Conservation (phyloP, 2,329 filamentous ascomycete species). For the Arthrobotrys iridis region DNA sequence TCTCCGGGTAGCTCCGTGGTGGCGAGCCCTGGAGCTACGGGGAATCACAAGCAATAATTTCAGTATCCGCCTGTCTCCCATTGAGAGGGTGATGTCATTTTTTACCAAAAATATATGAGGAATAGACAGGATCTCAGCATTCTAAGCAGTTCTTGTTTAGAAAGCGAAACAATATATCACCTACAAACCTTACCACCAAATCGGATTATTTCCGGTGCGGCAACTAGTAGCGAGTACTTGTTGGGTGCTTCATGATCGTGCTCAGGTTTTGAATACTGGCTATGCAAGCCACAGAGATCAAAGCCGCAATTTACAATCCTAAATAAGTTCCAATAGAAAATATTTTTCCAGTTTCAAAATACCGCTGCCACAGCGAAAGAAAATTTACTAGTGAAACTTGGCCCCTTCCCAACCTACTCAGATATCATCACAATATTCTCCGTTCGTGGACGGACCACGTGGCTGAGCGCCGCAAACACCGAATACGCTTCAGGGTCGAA, state of each 20-base stretch:
- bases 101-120: background rate
- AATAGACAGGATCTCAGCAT: background rate
- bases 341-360: background rate
- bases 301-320: constrained; percentile 15
- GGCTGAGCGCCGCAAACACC: constrained; percentile 21
- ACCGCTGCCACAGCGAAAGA: background rate
- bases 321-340: constrained; percentile 16
- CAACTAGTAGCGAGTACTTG: background rate
- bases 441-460: constrained; percentile 20
- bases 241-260: background rate
- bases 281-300: constrained; percentile 22
- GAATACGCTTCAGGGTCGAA: constrained; percentile 31
- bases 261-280: background rate
- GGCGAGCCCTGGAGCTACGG: constrained; percentile 15
- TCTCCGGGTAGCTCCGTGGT: constrained; percentile 4
- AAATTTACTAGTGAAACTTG: background rate
- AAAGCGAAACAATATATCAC: constrained; percentile 7
- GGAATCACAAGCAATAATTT: background rate
- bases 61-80: background rate
- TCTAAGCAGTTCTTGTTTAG: background rate
- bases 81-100: constrained; percentile 12
- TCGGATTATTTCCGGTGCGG: constrained; percentile 8
- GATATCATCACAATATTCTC: constrained; percentile 15
- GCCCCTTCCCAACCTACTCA: constrained; percentile 18
- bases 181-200: constrained; percentile 2